Conservation (phyloP, 2,329 filamentous ascomycete species). For the Cladosporium sp. region DNA sequence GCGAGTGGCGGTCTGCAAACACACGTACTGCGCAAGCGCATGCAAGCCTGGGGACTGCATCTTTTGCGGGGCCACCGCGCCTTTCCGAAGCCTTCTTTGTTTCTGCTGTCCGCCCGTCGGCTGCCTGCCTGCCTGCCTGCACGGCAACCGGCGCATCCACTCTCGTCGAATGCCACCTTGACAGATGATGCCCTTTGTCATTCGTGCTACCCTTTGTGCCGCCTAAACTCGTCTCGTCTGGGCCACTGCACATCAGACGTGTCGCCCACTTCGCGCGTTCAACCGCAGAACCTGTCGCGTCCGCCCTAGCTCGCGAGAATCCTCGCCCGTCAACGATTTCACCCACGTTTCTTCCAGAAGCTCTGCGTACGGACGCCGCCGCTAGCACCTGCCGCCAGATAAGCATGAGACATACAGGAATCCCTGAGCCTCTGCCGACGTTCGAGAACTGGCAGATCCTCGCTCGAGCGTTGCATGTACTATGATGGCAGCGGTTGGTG, state of each 20-base stretch:
- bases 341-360: conserved; percentile 1
- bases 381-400: background rate
- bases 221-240: background rate
- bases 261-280: conserved; percentile 1
- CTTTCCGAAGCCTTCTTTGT: background rate
- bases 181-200: background rate
- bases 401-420: background rate
- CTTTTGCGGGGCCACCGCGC: background rate
- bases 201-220: background rate
- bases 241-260: background rate
- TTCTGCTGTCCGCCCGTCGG: background rate
- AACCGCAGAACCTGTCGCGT: conserved; percentile 3
- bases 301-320: background rate
- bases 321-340: background rate
- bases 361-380: background rate
- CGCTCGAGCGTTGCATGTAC: background rate
- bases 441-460: background rate
- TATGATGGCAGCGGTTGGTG: background rate
- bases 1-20: conserved; percentile 6
- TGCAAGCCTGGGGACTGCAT: too few species aligned
- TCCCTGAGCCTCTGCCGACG: background rate
- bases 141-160: too few species aligned
- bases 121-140: too few species aligned
- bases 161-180: background rate
- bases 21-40: background rate